Base-by-base conservation (phyloP, 306 rosid genomes). In the Trichosanthes cucumerina region DNA sequence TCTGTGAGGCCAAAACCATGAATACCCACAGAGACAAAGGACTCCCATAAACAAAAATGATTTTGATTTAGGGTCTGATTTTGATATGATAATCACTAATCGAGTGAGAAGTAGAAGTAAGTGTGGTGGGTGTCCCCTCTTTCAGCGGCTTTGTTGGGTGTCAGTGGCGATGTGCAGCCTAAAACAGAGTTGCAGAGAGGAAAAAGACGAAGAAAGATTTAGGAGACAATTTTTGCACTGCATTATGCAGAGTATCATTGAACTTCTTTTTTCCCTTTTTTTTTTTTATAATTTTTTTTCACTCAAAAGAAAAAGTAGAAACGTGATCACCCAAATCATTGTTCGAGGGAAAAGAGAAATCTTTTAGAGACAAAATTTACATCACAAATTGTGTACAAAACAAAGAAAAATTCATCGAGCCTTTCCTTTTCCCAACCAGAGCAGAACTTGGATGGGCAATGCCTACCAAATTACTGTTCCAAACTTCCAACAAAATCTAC, bases 1-100 rank as follows among this genome's bases (percentile, higher is more conserved):
- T 66, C 68, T 63, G 64, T 12, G 78, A 76, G 84, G 83, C 84
- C 39, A 83, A 79, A 80, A 86, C 68, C 83, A 86, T 82, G n/a
- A 85, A 88, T 63, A 78, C 81, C 82, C 88, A 73, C 75, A 79
- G 78, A 82, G 81, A 81, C 76, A 82, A 79, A 81, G 58, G 83
- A 72, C 33, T 2, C n/a, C 47, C 78, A 64, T 64, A 1, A 36
- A 64, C 13, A 2, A 36, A 64, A 18, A 62, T 6, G 38, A 31
- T 0, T 0, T 14, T 6, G 72, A 36, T 34, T 60, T 64, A 64
- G 72, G 72, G 72, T 36, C 11, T 36, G 59, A 54, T 54, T 54
- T 54, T 1, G 59, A 15, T 3, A 49, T 15, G 69, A 28, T 14
- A 28, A 62, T 68, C 7, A 68, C 9, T 24, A 23, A 72, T 72